Evolutionary conservation across 2,329 filamentous ascomycete species (phyloP).

Genomic region (Parastagonospora avenae): DNA sequence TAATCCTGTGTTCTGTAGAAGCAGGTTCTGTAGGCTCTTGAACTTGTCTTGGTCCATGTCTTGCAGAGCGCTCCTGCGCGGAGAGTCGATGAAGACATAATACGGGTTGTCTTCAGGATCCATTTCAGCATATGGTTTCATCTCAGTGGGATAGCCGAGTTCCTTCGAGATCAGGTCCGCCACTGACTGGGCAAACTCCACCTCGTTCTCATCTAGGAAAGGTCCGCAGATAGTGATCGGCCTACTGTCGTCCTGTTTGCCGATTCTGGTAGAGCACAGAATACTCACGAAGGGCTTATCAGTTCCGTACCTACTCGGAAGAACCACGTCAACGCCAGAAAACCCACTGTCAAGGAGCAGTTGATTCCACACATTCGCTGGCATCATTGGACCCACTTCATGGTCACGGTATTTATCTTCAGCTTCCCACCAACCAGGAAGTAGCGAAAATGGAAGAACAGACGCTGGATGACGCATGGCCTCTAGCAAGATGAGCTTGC

Average conservation of each 20-base stretch:
- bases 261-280: no score
- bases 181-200: no score
- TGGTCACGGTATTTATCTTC: neutral
- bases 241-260: no score
- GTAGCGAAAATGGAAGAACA: constrained; percentile 15
- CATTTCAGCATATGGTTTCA: no score
- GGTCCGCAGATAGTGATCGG: no score
- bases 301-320: no score
- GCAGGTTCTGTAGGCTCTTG: neutral
- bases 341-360: neutral
- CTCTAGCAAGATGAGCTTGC: constrained; percentile 24
- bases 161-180: no score
- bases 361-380: neutral
- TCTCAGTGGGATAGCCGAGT: no score
- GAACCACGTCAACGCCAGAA: neutral
- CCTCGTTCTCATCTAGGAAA: no score
- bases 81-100: neutral
- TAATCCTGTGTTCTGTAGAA: neutral
- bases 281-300: no score
- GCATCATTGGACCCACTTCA: neutral
- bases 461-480: neutral
- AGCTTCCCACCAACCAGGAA: constrained; percentile 27
- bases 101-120: no score
- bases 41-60: neutral
- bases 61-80: neutral